These are phyloP conservation scores for Nitzschia sp. DNA, from an alignment of 108 stramenopile genomes.

Conservation along the genomic window DNA sequence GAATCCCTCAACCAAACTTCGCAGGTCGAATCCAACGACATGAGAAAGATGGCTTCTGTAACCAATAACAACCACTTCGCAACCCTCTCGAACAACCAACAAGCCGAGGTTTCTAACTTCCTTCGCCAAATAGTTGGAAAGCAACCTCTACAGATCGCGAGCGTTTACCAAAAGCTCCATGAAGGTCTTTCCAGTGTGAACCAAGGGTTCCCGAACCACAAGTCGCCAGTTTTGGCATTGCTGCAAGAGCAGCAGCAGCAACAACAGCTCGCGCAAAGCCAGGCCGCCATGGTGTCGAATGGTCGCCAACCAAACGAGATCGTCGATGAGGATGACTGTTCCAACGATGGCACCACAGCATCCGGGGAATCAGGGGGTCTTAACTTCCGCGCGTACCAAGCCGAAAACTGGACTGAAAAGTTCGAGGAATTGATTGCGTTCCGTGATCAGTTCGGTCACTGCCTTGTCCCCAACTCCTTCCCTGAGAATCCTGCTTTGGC, in stretches of 20 bases:
- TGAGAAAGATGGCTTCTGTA: too few relatives aligned
- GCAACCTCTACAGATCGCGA: too few relatives aligned
- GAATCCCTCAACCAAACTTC: neutral
- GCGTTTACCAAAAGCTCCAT: too few relatives aligned
- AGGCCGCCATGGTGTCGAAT: too few relatives aligned
- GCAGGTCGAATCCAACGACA: too few relatives aligned
- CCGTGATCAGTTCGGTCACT: conserved; percentile 51
- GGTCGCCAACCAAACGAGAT: neutral
- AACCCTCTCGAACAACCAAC: too few relatives aligned
- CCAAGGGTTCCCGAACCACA: too few relatives aligned
- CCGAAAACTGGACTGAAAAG: conserved; percentile 57
- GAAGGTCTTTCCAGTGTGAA: too few relatives aligned
- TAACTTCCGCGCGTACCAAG: conserved; percentile 36
- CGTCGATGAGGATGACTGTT: conserved; percentile 1
- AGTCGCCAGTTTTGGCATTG: neutral
- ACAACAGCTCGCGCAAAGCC: neutral
- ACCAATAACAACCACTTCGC: too few relatives aligned
- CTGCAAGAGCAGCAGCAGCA: neutral
- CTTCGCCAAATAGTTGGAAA: too few relatives aligned
- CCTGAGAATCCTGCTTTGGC: conserved; percentile 30
- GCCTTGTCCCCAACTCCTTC: conserved; percentile 35
- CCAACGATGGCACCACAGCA: neutral
- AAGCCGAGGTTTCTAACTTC: too few relatives aligned
- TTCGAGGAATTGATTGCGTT: conserved; percentile 46
- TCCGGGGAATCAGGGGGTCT: conserved; percentile 3